Evolutionary conservation across 306 rosid genomes (phyloP).

Genomic region (Heteromeles arbutifolia): DNA sequence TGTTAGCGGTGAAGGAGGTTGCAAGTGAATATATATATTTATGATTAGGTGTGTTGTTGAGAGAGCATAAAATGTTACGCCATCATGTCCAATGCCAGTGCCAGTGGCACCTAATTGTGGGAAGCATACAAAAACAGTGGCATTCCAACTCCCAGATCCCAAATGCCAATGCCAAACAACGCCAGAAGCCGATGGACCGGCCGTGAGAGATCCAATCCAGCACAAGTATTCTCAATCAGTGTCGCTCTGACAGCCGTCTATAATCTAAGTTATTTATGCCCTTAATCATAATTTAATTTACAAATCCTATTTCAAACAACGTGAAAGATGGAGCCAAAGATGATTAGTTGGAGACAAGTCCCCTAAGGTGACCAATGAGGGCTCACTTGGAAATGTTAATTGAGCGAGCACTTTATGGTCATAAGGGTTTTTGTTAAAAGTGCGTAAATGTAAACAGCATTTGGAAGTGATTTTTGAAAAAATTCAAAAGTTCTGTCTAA

Average conservation of each 20-base stretch:
- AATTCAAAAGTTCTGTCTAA: too few species aligned
- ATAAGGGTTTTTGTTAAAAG: too few species aligned
- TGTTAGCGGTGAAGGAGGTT: not conserved
- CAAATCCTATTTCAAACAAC: not conserved
- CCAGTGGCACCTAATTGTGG: not conserved
- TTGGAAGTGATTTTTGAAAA: too few species aligned
- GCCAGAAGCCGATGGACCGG: slow-evolving; percentile 4
- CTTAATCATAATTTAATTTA: not conserved
- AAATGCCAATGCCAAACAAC: not conserved
- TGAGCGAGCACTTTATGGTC: too few species aligned
- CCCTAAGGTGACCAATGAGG: not conserved
- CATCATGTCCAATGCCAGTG: not conserved
- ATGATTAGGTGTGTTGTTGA: too few species aligned
- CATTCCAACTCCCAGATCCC: not conserved
- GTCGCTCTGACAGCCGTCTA: not conserved
- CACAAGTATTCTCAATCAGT: not conserved
- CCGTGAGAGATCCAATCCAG: slow-evolving; percentile 4
- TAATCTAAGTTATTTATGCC: not conserved
- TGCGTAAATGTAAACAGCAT: too few species aligned
- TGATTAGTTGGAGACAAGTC: not conserved
- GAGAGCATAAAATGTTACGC: not conserved
- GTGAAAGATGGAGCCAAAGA: not conserved
- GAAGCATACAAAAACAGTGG: slow-evolving; percentile 3
- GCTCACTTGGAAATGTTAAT: too few species aligned
- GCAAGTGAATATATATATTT: not conserved